Evolutionary conservation across 257 asterid genomes (phyloP).

Genomic region (Solanum pimpinellifolium): DNA sequence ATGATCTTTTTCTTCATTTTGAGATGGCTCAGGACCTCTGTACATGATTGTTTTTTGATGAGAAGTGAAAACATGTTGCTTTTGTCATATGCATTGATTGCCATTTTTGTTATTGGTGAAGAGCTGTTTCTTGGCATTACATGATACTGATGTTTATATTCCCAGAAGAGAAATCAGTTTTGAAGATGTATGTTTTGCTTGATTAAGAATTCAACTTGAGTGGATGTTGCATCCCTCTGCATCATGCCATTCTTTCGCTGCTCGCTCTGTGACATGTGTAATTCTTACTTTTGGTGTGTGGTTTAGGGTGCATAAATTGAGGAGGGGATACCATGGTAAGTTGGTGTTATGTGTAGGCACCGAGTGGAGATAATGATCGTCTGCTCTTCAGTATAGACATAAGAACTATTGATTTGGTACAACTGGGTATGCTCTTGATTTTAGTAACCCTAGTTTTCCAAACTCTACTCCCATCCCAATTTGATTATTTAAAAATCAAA

Average conservation of each 20-base stretch:
- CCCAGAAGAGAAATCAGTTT: not conserved
- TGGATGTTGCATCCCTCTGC: not conserved
- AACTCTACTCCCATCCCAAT: not conserved
- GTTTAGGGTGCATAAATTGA: not conserved
- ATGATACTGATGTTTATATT: not conserved
- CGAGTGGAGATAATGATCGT: not conserved
- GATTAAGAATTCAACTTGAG: not conserved
- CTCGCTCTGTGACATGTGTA: not conserved
- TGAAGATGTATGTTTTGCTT: not conserved
- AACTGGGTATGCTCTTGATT: not conserved
- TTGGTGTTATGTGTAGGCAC: not conserved
- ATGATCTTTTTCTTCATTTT: not conserved
- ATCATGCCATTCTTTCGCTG: not conserved
- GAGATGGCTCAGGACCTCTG: not conserved
- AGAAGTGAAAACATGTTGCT: not conserved
- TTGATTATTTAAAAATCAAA: not conserved
- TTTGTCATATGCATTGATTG: not conserved
- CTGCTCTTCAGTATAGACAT: not conserved
- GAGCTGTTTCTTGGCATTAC: not conserved
- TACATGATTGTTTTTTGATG: not conserved
- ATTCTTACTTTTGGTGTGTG: not conserved
- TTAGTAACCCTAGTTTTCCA: not conserved
- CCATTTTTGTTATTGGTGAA: not conserved
- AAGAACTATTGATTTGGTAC: not conserved
- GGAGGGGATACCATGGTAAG: not conserved